These are phyloP conservation scores for Cladosporium austrohemisphaericum DNA, from an alignment of 2,329 filamentous ascomycete genomes.

Conservation along the genomic window DNA sequence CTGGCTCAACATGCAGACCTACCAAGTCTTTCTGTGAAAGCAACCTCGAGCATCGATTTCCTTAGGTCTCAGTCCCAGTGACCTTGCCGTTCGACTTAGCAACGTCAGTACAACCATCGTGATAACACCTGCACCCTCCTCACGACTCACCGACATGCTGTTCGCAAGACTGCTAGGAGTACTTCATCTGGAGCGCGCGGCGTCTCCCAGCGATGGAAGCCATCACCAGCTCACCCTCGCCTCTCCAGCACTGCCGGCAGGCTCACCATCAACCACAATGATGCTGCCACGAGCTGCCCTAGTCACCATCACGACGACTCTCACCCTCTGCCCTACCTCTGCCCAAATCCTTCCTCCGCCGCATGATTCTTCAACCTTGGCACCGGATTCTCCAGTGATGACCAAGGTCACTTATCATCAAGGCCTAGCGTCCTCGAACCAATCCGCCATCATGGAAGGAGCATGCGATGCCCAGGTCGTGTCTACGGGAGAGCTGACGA, in stretches of 20 bases:
- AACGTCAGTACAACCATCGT: slow-evolving; percentile 3
- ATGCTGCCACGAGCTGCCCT: background rate
- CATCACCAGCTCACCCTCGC: no score
- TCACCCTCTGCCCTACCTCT: slow-evolving; percentile 1
- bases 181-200: background rate
- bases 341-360: background rate
- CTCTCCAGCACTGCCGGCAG: background rate
- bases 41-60: no score
- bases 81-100: background rate
- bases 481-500: background rate
- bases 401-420: slow-evolving; percentile 9
- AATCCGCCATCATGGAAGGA: background rate
- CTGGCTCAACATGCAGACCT: no score
- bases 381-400: background rate
- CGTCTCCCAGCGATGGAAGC: background rate
- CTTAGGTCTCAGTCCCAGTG: slow-evolving; percentile 6
- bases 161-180: background rate
- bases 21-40: no score
- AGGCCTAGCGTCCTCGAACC: background rate
- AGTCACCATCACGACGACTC: background rate
- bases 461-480: slow-evolving; percentile 4
- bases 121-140: background rate
- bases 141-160: background rate
- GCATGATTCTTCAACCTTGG: background rate
- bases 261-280: background rate